These are phyloP conservation scores for Arxiozyma slooffiae DNA, from an alignment of 1,139 yeast genomes.

Conservation along the genomic window DNA sequence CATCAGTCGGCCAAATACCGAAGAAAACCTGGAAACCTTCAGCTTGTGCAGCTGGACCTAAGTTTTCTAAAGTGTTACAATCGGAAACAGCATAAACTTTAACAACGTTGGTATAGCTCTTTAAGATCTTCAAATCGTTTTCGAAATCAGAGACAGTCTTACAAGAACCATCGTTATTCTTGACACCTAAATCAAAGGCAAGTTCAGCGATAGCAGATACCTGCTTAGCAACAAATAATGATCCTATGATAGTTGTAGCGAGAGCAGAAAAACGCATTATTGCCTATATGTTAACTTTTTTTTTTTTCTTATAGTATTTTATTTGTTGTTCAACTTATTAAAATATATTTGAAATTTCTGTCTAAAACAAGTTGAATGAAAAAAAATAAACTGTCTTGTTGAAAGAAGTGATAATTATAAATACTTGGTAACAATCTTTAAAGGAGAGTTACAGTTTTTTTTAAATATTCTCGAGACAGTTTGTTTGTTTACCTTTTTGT, in stretches of 20 bases:
- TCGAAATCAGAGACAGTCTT: conserved; percentile 60
- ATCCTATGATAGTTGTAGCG: conserved; percentile 20
- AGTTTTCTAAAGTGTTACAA: conserved; percentile 70
- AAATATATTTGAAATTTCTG: too few species aligned
- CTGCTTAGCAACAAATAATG: conserved; percentile 21
- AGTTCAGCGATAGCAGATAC: conserved; percentile 32
- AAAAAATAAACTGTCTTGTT: too few species aligned
- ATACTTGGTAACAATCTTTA: not conserved
- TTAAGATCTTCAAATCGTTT: conserved; percentile 49
- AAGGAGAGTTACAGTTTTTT: too few species aligned
- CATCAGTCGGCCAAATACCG: conserved; percentile 89
- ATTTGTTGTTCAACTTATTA: not conserved
- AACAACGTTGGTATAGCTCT: conserved; percentile 48
- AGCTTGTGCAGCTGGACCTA: conserved; percentile 78
- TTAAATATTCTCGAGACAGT: not conserved
- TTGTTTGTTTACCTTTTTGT: not conserved
- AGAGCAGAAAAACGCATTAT: conserved; percentile 28
- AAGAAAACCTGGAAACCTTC: conserved; percentile 64
- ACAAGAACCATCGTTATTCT: conserved; percentile 59
- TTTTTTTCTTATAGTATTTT: not conserved
- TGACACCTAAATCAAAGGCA: conserved; percentile 77
- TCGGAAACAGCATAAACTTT: conserved; percentile 82
- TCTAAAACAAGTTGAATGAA: too few species aligned
- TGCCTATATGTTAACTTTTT: not conserved
- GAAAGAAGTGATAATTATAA: not conserved